phyloP scores from a whole-genome alignment of 1,139 yeast genomes.

The Taiozyma sp. region DNA sequence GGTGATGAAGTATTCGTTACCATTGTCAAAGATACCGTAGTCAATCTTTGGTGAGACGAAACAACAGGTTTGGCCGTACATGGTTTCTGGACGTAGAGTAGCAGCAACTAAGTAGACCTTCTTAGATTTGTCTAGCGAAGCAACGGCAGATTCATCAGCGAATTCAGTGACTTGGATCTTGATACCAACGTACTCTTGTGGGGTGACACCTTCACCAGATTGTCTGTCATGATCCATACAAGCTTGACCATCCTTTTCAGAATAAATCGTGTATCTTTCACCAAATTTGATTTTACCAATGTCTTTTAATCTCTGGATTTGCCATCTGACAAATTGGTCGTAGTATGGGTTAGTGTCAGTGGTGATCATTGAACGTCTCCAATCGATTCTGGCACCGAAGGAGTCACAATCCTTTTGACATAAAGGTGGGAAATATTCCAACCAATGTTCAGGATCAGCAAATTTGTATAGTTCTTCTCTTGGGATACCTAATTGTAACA shows the following conservation, averaged over 20 bases:
- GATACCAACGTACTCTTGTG: constrained; percentile 94
- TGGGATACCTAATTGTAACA: constrained; percentile 88
- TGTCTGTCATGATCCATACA: constrained; percentile 99
- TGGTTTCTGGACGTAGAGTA: constrained; percentile 97
- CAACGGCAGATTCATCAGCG: constrained; percentile 44
- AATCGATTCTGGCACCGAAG: constrained; percentile 93
- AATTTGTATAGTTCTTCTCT: constrained; percentile 79
- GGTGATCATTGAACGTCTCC: constrained; percentile 97
- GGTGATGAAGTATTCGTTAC: constrained; percentile 77
- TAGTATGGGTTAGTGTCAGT: constrained; percentile 95
- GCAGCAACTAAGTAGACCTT: constrained; percentile 89
- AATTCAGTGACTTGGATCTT: constrained; percentile 64
- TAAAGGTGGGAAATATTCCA: constrained; percentile 85
- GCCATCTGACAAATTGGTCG: constrained; percentile 96
- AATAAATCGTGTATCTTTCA: constrained; percentile 95
- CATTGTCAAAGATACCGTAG: constrained; percentile 90
- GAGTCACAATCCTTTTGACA: constrained; percentile 75
- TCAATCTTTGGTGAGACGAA: constrained; percentile 93
- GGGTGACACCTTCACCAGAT: constrained; percentile 95
- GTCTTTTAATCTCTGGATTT: constrained; percentile 83
- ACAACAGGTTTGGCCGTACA: constrained; percentile 99
- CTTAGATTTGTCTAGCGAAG: constrained; percentile 54
- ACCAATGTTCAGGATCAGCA: constrained; percentile 89
- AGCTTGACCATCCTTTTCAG: constrained; percentile 98
- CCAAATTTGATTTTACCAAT: constrained; percentile 94